A percentile compares a stretch with the other conserved stretches of the same genome.
phyloP scores from a whole-genome alignment of 164 flowering plant genomes.

The Vitis amurensis region DNA sequence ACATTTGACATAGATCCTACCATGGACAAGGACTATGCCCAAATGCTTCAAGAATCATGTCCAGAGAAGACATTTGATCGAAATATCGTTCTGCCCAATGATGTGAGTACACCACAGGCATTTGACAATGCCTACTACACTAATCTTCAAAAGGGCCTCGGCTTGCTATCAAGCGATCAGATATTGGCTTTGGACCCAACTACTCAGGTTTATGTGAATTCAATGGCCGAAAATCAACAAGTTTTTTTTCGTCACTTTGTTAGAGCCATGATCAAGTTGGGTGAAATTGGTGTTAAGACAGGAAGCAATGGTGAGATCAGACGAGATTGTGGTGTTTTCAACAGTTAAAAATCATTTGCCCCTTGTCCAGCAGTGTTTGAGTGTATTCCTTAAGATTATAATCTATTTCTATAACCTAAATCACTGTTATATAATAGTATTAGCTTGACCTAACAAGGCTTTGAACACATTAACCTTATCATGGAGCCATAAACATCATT shows the following conservation, averaged over 20 bases:
- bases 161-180: slow-evolving; percentile 3
- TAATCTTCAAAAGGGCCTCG: neutral
- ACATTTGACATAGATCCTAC: neutral
- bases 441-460: no score
- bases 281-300: neutral
- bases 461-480: no score
- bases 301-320: slow-evolving; percentile 7
- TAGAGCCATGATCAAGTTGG: neutral
- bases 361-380: neutral
- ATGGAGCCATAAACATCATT: no score
- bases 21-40: neutral
- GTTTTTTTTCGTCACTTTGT: neutral
- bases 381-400: no score
- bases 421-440: no score
- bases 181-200: neutral
- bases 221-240: neutral
- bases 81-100: neutral
- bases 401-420: no score
- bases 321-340: neutral
- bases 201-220: neutral
- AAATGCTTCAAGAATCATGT: neutral
- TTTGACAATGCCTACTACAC: slow-evolving; percentile 6
- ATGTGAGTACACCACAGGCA: neutral
- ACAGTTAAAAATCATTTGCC: neutral
- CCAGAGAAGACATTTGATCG: neutral